Base-by-base conservation (phyloP, 768 basidiomycete species). In the Russula dissimulans region DNA sequence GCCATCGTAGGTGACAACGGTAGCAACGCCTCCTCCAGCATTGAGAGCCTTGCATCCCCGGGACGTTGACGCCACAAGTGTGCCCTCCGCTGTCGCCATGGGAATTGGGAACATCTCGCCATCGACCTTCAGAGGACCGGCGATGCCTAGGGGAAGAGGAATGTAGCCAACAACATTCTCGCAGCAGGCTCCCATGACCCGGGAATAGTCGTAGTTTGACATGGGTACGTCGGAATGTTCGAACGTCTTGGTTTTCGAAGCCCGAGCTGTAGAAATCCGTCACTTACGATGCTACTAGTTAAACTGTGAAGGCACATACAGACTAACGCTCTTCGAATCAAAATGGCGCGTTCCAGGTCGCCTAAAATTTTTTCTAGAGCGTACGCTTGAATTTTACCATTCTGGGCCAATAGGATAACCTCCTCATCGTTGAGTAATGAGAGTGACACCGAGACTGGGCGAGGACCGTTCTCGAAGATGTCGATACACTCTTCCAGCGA, bases 51-150 rank as follows among this genome's bases (percentile, higher is more conserved):
- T 99, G 77, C 93, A 97, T 7, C 95, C 97, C 62, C 97, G 87
- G 0, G 95, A 97, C 0, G 95, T 90, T 5, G 95, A 98, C 0
- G 97, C 97, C 62, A 98, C 95, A 56, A 99, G 84, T 0, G 97
- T 98, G 60, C 97, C 97, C 72, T 99, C 97, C n/a, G 97, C 95
- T 5, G 97, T 99, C 45, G 97, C 97, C 97, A 99, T 98, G 8
- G 97, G 97, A 67, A 99, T 95, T 43, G 86, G 95, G 67, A 85
- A 84, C 49, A 85, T 74, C 44, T 80, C 75, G 34, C 91, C 93
- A 67, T 99, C 95, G 69, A 99, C 81, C 46, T 82, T 89, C 39
- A 99, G 83, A 3, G 97, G 97, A 2, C 97, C 97, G 15, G 97
- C 97, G 61, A 98, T 87, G 66, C 97, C 97, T 54, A 98, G 85